phyloP scores from a whole-genome alignment of 768 basidiomycete species.

The Gloeopeniophorella convolvens region DNA sequence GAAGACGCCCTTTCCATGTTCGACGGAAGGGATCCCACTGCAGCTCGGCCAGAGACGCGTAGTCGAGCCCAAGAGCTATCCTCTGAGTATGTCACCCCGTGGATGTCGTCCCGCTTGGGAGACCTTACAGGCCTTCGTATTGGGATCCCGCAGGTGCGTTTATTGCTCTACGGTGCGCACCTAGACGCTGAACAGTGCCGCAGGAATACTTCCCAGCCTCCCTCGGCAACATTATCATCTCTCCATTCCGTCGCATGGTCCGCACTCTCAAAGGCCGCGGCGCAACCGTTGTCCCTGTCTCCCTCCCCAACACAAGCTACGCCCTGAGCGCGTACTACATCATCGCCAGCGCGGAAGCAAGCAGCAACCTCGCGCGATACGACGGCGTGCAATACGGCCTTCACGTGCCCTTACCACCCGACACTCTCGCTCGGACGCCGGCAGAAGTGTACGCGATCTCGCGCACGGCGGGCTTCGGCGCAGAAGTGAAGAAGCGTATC shows the following conservation, averaged over 20 bases:
- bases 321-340: slow-evolving; percentile 94
- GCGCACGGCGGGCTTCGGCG: slow-evolving; percentile 68
- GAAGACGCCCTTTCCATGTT: slow-evolving; percentile 35
- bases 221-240: slow-evolving; percentile 40
- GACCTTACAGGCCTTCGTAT: slow-evolving; percentile 52
- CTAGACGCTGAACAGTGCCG: background rate
- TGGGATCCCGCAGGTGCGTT: slow-evolving; percentile 64
- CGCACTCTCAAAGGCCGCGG: slow-evolving; percentile 42
- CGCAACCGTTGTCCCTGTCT: slow-evolving; percentile 64
- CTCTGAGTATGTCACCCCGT: slow-evolving; percentile 2
- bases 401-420: slow-evolving; percentile 39
- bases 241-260: slow-evolving; percentile 42
- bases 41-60: slow-evolving; percentile 40
- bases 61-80: slow-evolving; percentile 28
- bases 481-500: slow-evolving; percentile 81
- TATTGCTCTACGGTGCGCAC: background rate
- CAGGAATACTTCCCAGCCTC: slow-evolving; percentile 80
- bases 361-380: slow-evolving; percentile 85
- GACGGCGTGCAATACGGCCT: slow-evolving; percentile 80
- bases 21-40: slow-evolving; percentile 73
- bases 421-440: slow-evolving; percentile 41
- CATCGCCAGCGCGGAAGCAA: slow-evolving; percentile 90
- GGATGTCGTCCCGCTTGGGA: background rate
- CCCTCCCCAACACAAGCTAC: slow-evolving; percentile 60
- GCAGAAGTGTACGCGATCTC: slow-evolving; percentile 56